Base-by-base conservation (phyloP, 305 asterid species). In the Fraxinus platypoda region DNA sequence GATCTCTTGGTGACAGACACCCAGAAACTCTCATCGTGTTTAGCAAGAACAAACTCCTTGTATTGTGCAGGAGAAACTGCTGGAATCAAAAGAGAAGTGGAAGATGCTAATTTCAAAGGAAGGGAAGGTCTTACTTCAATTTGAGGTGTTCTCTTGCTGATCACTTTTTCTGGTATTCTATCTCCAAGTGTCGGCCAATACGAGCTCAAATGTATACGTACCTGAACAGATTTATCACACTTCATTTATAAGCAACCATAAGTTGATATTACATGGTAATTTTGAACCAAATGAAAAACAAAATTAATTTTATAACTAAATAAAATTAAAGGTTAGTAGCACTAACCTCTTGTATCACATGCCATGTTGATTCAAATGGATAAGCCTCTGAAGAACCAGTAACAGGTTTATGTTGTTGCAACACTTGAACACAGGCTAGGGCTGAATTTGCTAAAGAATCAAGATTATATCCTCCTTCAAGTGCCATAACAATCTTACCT, bases 401-500 rank as follows among this genome's bases (percentile, higher is more conserved):
- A 76, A 89, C 70, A 23, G 97, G 90, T 86, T 89, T 92, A 75
- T 87, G 89, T 75, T 87, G 74, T 57, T 93, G 88, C 90, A 96
- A 87, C 23, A 92, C 97, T 85, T 94, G 88, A 75, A 94, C 88
- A 84, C 99, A 96, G 57, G 98, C 97, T 70, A 87, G 85, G 41
- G 89, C 92, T 35, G 99, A 96, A 85, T 89, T 91, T 81, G 98
- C 93, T 74, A 94, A 80, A 12, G 99, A 93, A 25, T 85, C 88
- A 87, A 92, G 97, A 87, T 93, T 86, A 85, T 96, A 96, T 80
- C 99, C 98, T 77, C 99, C 99, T 91, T 96, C 99, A 68, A 96
- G 98, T 81, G 95, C 98, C 99, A 96, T 88, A 73, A 96, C 94
- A 87, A 96, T 91, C 89, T 91, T 94, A 74, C 98, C 98, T 46